A percentile compares a stretch with the other conserved stretches of the same genome.
Conservation (phyloP, 805 yeast species). For the Kuraishia floccosa region DNA sequence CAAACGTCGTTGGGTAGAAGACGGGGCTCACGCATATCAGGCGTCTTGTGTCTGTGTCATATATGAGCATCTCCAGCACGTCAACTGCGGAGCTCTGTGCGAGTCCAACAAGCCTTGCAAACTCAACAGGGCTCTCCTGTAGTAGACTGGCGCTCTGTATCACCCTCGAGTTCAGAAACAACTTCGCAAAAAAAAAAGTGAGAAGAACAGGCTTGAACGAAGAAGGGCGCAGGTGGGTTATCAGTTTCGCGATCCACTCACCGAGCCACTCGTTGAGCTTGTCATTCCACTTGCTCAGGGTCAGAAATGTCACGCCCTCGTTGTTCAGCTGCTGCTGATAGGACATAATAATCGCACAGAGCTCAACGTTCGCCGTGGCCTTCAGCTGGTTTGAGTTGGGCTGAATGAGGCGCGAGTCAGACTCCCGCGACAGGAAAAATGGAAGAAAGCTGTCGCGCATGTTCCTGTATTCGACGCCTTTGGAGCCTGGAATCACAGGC, state of each 20-base stretch:
- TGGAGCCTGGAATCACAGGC: neutral
- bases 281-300: neutral
- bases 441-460: neutral
- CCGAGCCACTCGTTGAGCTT: conserved; percentile 1
- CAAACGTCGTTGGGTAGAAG: conserved; percentile 1
- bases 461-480: neutral
- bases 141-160: neutral
- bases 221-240: neutral
- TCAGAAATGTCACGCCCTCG: neutral
- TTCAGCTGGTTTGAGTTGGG: conserved; percentile 1
- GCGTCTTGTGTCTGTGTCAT: neutral
- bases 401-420: neutral
- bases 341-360: conserved; percentile 1
- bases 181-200: conserved; percentile 1
- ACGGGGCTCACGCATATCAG: conserved; percentile 1
- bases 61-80: conserved; percentile 2
- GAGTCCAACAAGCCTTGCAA: neutral
- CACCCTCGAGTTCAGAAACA: conserved; percentile 1
- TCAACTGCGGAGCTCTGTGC: conserved; percentile 2
- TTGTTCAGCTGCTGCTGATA: conserved; percentile 1
- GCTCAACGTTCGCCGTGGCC: conserved; percentile 2
- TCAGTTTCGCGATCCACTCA: conserved; percentile 2
- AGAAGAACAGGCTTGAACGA: conserved; percentile 2
- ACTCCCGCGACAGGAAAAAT: neutral
- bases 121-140: too few species aligned